phyloP scores from a whole-genome alignment of 2,329 filamentous ascomycete species.

The Xylaria sp. region DNA sequence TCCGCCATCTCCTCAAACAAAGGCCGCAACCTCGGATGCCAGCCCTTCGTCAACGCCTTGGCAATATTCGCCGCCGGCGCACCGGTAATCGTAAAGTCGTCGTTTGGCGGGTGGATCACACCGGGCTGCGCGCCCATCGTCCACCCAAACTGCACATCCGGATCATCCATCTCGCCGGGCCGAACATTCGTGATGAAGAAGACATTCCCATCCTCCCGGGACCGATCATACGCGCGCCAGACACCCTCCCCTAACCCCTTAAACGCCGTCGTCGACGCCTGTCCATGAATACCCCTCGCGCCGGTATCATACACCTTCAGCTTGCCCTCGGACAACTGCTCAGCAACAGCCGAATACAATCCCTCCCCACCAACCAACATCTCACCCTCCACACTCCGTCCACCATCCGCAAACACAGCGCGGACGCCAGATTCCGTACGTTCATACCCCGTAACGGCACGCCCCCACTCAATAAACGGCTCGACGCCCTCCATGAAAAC shows the following conservation, averaged over 20 bases:
- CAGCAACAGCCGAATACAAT: constrained; percentile 54
- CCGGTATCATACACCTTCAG: constrained; percentile 60
- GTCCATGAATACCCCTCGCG: constrained; percentile 59
- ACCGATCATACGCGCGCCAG: constrained; percentile 48
- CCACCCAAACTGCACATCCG: constrained; percentile 55
- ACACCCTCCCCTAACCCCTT: constrained; percentile 59
- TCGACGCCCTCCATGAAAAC: constrained; percentile 55
- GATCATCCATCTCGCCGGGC: constrained; percentile 53
- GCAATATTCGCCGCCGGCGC: constrained; percentile 52
- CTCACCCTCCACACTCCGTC: constrained; percentile 16
- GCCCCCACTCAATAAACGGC: constrained; percentile 48
- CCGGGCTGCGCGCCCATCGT: constrained; percentile 56
- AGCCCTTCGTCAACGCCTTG: constrained; percentile 47
- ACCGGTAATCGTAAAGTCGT: constrained; percentile 55
- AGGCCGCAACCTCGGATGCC: constrained; percentile 51
- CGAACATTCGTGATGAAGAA: constrained; percentile 61
- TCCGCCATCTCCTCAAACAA: constrained; percentile 55
- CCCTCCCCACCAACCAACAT: constrained; percentile 50
- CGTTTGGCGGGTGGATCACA: constrained; percentile 52
- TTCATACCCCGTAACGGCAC: constrained; percentile 55
- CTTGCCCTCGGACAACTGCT: constrained; percentile 52
- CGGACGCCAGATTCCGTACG: constrained; percentile 48
- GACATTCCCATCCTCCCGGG: constrained; percentile 41
- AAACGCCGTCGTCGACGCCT: constrained; percentile 58
- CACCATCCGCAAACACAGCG: constrained; percentile 55